Percentiles rank a stretch among this genome's conserved stretches.
Conservation (phyloP, 2,329 filamentous ascomycete species). For the Geosmithia flava region DNA sequence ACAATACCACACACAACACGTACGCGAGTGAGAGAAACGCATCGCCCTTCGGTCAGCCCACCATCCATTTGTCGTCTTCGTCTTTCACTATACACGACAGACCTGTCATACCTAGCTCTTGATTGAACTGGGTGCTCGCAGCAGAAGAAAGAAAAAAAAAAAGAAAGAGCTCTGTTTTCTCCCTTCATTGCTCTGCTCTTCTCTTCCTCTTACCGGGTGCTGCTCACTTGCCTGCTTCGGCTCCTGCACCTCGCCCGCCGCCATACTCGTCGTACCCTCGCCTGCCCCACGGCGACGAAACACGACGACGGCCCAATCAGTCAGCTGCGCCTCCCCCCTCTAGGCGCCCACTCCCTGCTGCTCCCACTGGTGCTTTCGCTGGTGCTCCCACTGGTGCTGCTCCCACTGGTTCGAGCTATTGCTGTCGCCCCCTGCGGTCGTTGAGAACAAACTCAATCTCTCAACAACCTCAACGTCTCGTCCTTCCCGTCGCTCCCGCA, state of each 20-base stretch:
- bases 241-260: background rate
- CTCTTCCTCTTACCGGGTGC: background rate
- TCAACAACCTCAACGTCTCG: background rate
- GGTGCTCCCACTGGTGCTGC: background rate
- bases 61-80: too few species aligned
- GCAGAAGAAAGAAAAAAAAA: background rate
- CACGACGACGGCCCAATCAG: conserved; percentile 4
- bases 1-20: background rate
- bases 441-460: background rate
- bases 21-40: background rate
- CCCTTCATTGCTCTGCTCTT: background rate
- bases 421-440: background rate
- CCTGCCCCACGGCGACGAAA: conserved; percentile 12
- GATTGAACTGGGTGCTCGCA: background rate
- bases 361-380: background rate
- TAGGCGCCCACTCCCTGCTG: background rate
- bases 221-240: background rate
- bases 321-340: background rate
- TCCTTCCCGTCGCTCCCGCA: background rate
- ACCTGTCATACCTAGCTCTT: background rate
- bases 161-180: too few species aligned
- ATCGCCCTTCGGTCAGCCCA: background rate
- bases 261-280: conserved; percentile 4
- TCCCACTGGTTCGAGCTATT: background rate
- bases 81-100: too few species aligned